phyloP scores from a whole-genome alignment of 2,329 filamentous ascomycete species.

The Fusarium sterilihyphosum region DNA sequence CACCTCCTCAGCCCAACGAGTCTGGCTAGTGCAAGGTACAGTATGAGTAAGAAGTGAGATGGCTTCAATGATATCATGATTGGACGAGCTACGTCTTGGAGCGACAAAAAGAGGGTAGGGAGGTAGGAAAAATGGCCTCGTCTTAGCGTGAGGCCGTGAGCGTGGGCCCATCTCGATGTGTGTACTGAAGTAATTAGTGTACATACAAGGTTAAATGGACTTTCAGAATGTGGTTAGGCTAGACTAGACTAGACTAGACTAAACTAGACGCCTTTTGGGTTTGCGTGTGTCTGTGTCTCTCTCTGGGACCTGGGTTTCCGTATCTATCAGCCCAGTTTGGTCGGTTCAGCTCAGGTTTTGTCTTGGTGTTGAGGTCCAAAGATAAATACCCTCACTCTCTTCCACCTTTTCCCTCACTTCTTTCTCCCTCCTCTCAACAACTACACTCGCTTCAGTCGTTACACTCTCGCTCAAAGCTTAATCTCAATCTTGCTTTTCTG shows the following conservation, averaged over 20 bases:
- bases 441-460: conserved; percentile 36
- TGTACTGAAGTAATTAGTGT: no score
- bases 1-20: conserved; percentile 15
- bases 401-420: neutral
- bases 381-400: conserved; percentile 31
- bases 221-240: neutral
- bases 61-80: conserved; percentile 30
- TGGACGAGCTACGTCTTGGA: conserved; percentile 4
- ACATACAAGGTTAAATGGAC: neutral
- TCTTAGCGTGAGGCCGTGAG: conserved; percentile 1
- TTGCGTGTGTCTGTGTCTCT: neutral
- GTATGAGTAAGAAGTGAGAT: neutral
- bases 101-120: neutral
- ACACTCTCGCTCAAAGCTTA: conserved; percentile 7
- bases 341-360: neutral
- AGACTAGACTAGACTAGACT: neutral
- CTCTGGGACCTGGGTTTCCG: neutral
- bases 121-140: conserved; percentile 18
- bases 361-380: neutral
- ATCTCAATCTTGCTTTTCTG: conserved; percentile 10
- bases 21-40: conserved; percentile 25
- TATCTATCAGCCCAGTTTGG: neutral
- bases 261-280: neutral
- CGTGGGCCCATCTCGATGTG: conserved; percentile 1
- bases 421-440: conserved; percentile 5